A percentile compares a stretch with the other conserved stretches of the same genome.
phyloP scores from a whole-genome alignment of 1,284 basidiomycete genomes.

The Moesziomyces sp. region DNA sequence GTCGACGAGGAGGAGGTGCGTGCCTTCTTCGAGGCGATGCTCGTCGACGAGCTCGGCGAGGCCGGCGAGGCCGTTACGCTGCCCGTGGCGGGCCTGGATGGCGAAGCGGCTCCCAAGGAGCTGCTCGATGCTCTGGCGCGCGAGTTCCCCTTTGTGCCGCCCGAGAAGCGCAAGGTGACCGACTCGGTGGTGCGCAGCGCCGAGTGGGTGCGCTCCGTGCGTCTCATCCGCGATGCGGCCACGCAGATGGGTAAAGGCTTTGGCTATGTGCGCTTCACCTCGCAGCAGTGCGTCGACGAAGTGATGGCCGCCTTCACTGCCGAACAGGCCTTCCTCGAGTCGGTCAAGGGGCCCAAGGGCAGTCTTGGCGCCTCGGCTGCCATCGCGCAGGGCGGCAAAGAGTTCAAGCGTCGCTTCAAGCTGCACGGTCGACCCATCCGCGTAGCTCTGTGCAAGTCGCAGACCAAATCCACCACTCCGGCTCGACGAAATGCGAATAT shows the following conservation, averaged over 20 bases:
- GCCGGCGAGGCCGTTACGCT: constrained; percentile 36
- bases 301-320: constrained; percentile 61
- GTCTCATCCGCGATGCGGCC: constrained; percentile 88
- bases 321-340: constrained; percentile 59
- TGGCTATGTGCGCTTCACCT: constrained; percentile 88
- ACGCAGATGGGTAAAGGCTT: constrained; percentile 98
- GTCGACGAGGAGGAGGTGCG: constrained; percentile 89
- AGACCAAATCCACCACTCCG: constrained; percentile 31
- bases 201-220: constrained; percentile 83
- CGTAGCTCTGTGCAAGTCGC: constrained; percentile 61
- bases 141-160: constrained; percentile 32
- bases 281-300: constrained; percentile 71
- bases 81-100: constrained; percentile 38
- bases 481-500: neutral
- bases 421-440: constrained; percentile 59
- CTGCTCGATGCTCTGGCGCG: constrained; percentile 24
- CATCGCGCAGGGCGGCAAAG: constrained; percentile 49
- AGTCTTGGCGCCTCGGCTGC: constrained; percentile 39
- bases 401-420: constrained; percentile 63
- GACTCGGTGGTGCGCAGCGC: constrained; percentile 42
- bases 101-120: constrained; percentile 17
- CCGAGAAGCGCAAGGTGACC: constrained; percentile 23
- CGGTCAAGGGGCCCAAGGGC: constrained; percentile 34
- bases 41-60: constrained; percentile 79
- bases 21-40: constrained; percentile 83